phyloP scores from a whole-genome alignment of 164 flowering plant genomes.

The Buxus sempervirens region DNA sequence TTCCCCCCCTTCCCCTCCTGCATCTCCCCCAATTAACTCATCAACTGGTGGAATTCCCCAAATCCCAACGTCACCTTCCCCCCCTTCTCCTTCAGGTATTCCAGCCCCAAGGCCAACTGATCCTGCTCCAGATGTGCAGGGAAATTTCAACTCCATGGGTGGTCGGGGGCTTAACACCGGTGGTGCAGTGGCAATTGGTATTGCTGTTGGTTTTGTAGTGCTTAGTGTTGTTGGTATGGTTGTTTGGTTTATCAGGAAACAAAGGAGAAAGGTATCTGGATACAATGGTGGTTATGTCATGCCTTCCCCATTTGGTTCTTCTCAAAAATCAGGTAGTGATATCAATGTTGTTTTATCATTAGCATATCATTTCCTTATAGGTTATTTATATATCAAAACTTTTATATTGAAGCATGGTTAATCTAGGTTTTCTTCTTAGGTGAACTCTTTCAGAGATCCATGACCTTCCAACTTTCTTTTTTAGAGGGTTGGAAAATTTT shows the following conservation, averaged over 20 bases:
- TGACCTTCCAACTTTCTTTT: too few relatives aligned
- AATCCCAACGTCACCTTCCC: background rate
- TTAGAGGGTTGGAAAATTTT: too few relatives aligned
- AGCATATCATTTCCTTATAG: background rate
- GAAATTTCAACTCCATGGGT: conserved; percentile 18
- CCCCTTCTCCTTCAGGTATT: conserved; percentile 17
- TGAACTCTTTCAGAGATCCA: background rate
- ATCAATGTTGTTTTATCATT: too few relatives aligned
- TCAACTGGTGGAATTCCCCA: background rate
- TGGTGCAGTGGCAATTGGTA: conserved; percentile 33
- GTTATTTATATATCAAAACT: background rate
- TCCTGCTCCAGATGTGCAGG: conserved; percentile 16
- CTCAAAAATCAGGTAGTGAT: conserved; percentile 51
- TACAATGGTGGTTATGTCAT: conserved; percentile 38
- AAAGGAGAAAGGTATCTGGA: conserved; percentile 40
- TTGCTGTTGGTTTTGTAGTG: conserved; percentile 24
- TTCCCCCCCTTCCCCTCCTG: conserved; percentile 15
- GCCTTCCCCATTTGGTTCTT: conserved; percentile 49
- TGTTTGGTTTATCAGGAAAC: conserved; percentile 37
- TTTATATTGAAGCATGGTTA: background rate
- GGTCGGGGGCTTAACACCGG: conserved; percentile 30
- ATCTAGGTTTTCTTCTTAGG: background rate
- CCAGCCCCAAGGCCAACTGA: background rate
- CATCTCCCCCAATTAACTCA: background rate
- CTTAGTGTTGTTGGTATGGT: conserved; percentile 38